Conservation (phyloP, 352 stramenopile genomes). For the Aphanomyces cochlioides region DNA sequence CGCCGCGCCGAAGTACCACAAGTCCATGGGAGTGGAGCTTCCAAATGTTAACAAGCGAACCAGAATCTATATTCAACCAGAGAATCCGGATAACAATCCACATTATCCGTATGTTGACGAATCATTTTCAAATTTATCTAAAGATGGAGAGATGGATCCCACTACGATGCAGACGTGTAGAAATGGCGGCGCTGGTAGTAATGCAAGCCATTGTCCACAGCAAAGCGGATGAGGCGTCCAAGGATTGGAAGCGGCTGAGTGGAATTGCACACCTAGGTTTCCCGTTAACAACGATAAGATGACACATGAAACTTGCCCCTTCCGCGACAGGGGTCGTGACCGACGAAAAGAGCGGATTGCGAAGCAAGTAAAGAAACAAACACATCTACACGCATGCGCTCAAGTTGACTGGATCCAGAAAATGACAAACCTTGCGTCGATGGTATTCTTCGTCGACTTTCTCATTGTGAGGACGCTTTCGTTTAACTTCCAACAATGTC, state of each 20-base stretch:
- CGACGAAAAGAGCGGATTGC: conserved; percentile 64
- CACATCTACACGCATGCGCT: conserved; percentile 48
- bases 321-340: conserved; percentile 64
- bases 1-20: conserved; percentile 3
- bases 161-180: conserved; percentile 82
- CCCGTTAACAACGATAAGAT: neutral
- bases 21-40: neutral
- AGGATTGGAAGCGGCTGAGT: conserved; percentile 64
- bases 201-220: conserved; percentile 59
- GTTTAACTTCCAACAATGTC: conserved; percentile 10
- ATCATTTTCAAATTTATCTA: neutral
- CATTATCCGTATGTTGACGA: no score
- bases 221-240: conserved; percentile 68
- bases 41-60: neutral
- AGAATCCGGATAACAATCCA: neutral
- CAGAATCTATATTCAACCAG: conserved; percentile 1
- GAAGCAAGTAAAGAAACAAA: conserved; percentile 78
- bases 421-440: conserved; percentile 26
- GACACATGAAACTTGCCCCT: conserved; percentile 43
- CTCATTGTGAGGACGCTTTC: conserved; percentile 5
- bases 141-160: neutral
- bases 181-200: conserved; percentile 88
- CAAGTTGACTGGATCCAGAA: no score
- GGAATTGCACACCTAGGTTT: conserved; percentile 46
- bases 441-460: conserved; percentile 26